Conservation (phyloP, 2,329 filamentous ascomycete species). For the Fusarium sp. region DNA sequence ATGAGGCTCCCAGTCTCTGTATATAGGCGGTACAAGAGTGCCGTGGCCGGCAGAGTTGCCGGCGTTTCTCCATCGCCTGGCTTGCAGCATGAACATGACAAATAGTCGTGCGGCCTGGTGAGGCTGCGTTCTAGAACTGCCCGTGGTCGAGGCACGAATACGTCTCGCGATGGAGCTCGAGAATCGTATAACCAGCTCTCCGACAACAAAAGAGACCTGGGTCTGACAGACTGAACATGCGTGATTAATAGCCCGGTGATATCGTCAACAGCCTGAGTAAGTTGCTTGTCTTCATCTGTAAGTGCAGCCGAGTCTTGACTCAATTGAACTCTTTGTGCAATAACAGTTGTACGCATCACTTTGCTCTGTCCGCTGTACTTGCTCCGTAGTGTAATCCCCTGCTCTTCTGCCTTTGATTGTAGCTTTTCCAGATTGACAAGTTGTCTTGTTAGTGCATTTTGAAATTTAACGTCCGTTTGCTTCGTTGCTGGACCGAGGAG, state of each 20-base stretch:
- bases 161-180: slow-evolving; percentile 75
- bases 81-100: slow-evolving; percentile 77
- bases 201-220: slow-evolving; percentile 67
- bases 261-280: slow-evolving; percentile 73
- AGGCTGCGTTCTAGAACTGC: slow-evolving; percentile 78
- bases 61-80: slow-evolving; percentile 61
- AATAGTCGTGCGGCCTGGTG: slow-evolving; percentile 79
- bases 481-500: slow-evolving; percentile 49
- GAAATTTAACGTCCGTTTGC: slow-evolving; percentile 49
- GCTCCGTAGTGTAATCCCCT: slow-evolving; percentile 71
- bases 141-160: slow-evolving; percentile 80
- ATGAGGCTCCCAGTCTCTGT: slow-evolving; percentile 80
- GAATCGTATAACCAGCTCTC: slow-evolving; percentile 83
- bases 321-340: slow-evolving; percentile 84
- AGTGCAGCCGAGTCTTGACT: slow-evolving; percentile 79
- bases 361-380: slow-evolving; percentile 79
- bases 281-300: slow-evolving; percentile 76
- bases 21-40: slow-evolving; percentile 83
- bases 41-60: slow-evolving; percentile 74
- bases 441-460: slow-evolving; percentile 54
- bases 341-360: slow-evolving; percentile 79
- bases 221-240: slow-evolving; percentile 41
- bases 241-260: slow-evolving; percentile 45
- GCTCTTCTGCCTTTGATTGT: slow-evolving; percentile 56
- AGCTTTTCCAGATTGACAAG: slow-evolving; percentile 61